Evolutionary conservation across 768 basidiomycete genomes (phyloP).

Genomic region (Austroboletus eburneus): DNA sequence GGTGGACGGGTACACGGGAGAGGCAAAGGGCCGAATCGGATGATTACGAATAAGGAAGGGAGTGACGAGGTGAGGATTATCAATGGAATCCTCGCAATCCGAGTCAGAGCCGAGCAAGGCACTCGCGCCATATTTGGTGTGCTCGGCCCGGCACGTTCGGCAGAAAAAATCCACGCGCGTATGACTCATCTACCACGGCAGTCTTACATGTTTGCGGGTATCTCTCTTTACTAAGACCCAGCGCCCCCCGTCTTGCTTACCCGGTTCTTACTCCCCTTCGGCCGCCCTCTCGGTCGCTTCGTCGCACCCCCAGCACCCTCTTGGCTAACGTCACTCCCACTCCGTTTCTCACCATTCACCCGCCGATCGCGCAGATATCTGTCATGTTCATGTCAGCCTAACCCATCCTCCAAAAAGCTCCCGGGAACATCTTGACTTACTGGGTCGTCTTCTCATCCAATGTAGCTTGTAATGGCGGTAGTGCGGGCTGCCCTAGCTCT

Average conservation of each 20-base stretch:
- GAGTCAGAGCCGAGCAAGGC: constrained; percentile 19
- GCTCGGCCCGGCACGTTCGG: not conserved
- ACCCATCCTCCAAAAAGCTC: constrained; percentile 3
- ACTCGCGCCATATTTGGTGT: not conserved
- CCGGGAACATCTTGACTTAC: constrained; percentile 37
- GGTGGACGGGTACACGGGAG: constrained; percentile 5
- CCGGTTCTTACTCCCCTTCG: constrained; percentile 67
- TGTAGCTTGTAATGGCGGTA: constrained; percentile 67
- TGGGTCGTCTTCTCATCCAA: constrained; percentile 64
- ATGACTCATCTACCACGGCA: no score
- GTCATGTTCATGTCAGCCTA: constrained; percentile 12
- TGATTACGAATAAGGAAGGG: constrained; percentile 26
- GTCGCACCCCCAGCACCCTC: constrained; percentile 27
- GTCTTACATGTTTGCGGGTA: no score
- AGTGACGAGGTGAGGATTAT: constrained; percentile 25
- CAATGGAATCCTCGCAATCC: constrained; percentile 18
- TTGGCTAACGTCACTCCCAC: constrained; percentile 21
- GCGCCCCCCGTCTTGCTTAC: constrained; percentile 17
- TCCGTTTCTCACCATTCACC: constrained; percentile 43
- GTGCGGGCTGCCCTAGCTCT: constrained; percentile 71
- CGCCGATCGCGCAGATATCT: constrained; percentile 65
- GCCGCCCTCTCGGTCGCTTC: constrained; percentile 62
- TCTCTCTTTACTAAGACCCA: no score
- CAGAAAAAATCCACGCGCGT: no score
- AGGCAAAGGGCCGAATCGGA: constrained; percentile 35